Conservation (phyloP, 2,329 filamentous ascomycete species). For the Chrysoporthe puriensis region DNA sequence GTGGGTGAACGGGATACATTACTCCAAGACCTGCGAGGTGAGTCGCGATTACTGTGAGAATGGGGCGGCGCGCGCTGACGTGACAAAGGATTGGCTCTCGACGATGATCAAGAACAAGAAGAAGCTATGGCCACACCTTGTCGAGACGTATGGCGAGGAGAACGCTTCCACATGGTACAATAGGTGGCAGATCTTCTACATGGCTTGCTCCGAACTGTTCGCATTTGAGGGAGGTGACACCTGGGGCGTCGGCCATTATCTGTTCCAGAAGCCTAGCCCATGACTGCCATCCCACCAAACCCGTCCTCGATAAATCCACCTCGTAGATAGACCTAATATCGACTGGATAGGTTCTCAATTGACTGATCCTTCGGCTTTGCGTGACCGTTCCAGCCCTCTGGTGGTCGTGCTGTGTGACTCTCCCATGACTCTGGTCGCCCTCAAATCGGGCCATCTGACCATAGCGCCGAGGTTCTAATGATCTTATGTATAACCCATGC, state of each 20-base stretch:
- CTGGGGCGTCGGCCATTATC: conserved; percentile 69
- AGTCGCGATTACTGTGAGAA: conserved; percentile 26
- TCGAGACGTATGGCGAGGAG: conserved; percentile 67
- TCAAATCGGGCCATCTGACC: neutral
- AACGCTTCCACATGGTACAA: conserved; percentile 67
- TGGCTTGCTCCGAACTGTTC: conserved; percentile 73
- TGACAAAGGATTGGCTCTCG: conserved; percentile 60
- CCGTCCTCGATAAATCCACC: neutral
- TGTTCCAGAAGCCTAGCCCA: conserved; percentile 61
- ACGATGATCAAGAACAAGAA: conserved; percentile 63
- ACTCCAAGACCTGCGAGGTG: conserved; percentile 71
- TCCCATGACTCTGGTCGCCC: neutral
- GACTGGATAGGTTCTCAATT: neutral
- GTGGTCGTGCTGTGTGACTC: conserved; percentile 6
- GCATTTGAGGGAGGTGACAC: conserved; percentile 66
- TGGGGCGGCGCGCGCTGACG: neutral
- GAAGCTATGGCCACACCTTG: conserved; percentile 65
- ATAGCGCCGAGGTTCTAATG: conserved; percentile 2
- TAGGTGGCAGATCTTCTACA: conserved; percentile 73
- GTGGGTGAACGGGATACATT: conserved; percentile 72
- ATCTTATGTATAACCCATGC: conserved; percentile 16
- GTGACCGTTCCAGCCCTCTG: neutral
- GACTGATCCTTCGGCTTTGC: neutral
- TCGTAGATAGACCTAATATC: conserved; percentile 3
- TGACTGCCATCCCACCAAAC: conserved; percentile 15